Base-by-base conservation (phyloP, 2,329 filamentous ascomycete species). In the Neofusicoccum umdonicola region DNA sequence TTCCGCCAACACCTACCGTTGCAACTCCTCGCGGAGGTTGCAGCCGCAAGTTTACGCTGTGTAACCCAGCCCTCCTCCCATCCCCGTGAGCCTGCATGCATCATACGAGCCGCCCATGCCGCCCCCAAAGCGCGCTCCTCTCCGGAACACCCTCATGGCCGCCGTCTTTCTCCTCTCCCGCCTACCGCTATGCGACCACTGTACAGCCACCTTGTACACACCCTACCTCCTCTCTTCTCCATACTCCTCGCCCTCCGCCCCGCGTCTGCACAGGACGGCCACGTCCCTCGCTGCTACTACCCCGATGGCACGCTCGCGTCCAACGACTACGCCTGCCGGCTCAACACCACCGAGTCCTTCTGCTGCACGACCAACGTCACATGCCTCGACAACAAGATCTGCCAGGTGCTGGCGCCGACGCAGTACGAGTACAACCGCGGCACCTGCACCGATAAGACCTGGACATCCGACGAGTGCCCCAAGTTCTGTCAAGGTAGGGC, bases 321-420 rank as follows among this genome's bases (percentile, higher is more conserved):
- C 2, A 57, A 63, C 41, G 62, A 63, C 50, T 63, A 57, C 41
- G 62, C 62, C 27, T 63, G 62, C 19, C 51, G 42, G 48, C 50
- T 63, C 50, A 47, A 63, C 31, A 56, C 62, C 9, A 37, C 41
- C 27, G 39, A 57, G 31, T 39, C 27, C 39, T 63, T 63, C 27
- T 63, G 62, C 50, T 63, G 62, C 39, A 63, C 62, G 8, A 41
- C 50, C 12, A 39, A 39, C 13, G 62, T 63, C 48, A 57, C 8
- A 13, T 63, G 62, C 41, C 41, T 63, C 15, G 41, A 63, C 31
- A 63, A 63, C 50, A 63, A 63, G 19, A 48, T 63, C n/a, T 63
- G 50, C 62, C 50, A 47, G 12, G 39, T 44, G 12, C 34, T 56
- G 9, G 19, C 35, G 13, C 50, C 51, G 8, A 54, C 50, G 17